Base-by-base conservation (phyloP, 2,329 filamentous ascomycete genomes). In the Nigrospora osmanthi region DNA sequence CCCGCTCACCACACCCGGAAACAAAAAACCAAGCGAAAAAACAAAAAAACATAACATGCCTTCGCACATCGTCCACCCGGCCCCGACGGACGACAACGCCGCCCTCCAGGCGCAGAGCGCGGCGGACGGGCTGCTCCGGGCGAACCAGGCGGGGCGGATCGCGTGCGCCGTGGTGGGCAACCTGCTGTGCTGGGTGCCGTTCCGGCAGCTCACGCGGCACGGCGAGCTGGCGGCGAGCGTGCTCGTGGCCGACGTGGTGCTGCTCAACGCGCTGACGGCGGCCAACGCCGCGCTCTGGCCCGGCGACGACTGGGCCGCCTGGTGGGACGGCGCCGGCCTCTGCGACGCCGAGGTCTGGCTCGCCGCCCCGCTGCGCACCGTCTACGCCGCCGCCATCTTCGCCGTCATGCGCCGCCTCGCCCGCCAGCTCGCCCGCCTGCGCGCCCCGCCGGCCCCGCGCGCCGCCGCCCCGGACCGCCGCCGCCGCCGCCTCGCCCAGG, bases 341-440 rank as follows among this genome's bases (percentile, higher is more conserved):
- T 81, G 78, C 53, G 77, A 81, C 52, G 11, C 78, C 32, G 66
- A 74, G 52, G 55, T 59, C 10, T 71, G 68, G 51, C 39, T 64
- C 10, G 40, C 43, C 16, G 59, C 54, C n/a, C 58, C 65, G 4
- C 47, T 70, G 23, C 55, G 67, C 35, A 68, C 69, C 2, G 53
- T 73, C 36, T 80, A 70, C 55, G 65, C 66, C 35, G 70, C 71
- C n/a, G 70, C 71, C 33, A 62, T 78, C 38, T 70, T 78, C 42
- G 71, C 73, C 55, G 71, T 78, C 46, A 74, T 80, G 68, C 69
- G 70, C 13, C 72, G 76, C 38, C 66, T 81, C 11, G 67, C 76
- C 13, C 57, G 64, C 34, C 74, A 76, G 52, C 67, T 81, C 43
- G 61, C n/a, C n/a, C n/a, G n/a, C n/a, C n/a, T n/a, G n/a, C n/a